A percentile compares a stretch with the other conserved stretches of the same genome.
These are phyloP conservation scores for Populus trichocarpa DNA, from an alignment of 441 rosid species.

Conservation along the genomic window DNA sequence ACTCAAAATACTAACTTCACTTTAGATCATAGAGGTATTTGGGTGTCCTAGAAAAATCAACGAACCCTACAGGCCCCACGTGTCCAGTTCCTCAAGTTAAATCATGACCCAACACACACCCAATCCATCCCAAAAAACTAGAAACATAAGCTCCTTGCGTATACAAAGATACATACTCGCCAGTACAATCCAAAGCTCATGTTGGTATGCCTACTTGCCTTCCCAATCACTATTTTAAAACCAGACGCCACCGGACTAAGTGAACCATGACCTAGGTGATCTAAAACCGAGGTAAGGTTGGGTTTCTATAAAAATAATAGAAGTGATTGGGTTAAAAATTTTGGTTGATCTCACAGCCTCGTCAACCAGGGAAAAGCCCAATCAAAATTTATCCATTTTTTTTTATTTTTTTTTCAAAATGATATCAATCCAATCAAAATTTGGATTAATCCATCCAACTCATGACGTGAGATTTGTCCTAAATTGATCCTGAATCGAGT, in stretches of 20 bases:
- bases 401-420: no score
- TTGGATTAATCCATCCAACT: no score
- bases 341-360: no score
- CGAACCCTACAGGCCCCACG: conserved; percentile 4
- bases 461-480: accelerated
- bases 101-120: not conserved
- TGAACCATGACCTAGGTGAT: no score
- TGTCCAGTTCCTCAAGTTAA: conserved; percentile 5
- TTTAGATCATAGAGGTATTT: no score
- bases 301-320: no score
- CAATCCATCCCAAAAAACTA: not conserved
- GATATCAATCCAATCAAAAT: no score
- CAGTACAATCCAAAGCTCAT: not conserved
- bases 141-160: conserved; percentile 4
- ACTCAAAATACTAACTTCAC: not conserved
- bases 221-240: not conserved
- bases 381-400: no score
- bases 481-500: accelerated
- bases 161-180: not conserved
- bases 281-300: no score
- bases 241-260: no score
- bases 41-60: not conserved
- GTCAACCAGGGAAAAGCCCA: accelerated
- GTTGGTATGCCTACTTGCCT: no score
- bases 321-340: no score